Evolutionary conservation across 2,329 filamentous ascomycete species (phyloP), one percentile per base, ranked within the genome.

Genomic region (Cladobotryum protrusum): DNA sequence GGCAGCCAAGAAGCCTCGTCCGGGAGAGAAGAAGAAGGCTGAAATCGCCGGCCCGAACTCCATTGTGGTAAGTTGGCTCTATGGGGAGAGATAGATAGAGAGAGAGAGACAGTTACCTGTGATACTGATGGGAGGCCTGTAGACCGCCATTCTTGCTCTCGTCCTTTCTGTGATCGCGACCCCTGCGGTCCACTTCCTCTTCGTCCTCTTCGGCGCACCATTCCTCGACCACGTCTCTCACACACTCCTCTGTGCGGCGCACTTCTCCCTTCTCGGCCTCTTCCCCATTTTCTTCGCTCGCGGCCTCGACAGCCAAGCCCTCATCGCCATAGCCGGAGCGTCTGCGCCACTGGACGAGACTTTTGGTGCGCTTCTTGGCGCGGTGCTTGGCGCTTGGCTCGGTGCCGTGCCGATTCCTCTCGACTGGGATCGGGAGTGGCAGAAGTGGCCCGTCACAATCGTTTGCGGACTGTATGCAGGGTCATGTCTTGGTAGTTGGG

Each of bases 401-500:
- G 93, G 93, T 3, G 93, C 93, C 7, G 82, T 97, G 47, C 93
- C 95, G 0, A 97, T 99, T 59, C 93, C 93, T 2, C 73, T 99
- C 57, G 93, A 99, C 67, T 97, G 92, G 92, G 93, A 99, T 67
- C 83, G 93, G n/a, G 90, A 95, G 59, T 99, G 93, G 93, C 93
- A 99, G 79, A 88, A 86, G 67, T 99, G 92, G 87, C 93, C 93
- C 0, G 85, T 97, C 43, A 99, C 93, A 0, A 87, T 99, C 52
- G 70, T 97, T 4, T 83, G 81, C 2, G 93, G 93, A 3, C 76
- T 87, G 15, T 97, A 95, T 67, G 69, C 81, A 5, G 93, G 93
- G 1, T 90, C 87, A 67, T 75, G 81, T 1, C 57, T 88, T 12
- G 90, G 90, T 1, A 85, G 86, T 63, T 61, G 81, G 49, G 56